Conservation (phyloP, 2,329 filamentous ascomycete species). For the Didymella pomorum region DNA sequence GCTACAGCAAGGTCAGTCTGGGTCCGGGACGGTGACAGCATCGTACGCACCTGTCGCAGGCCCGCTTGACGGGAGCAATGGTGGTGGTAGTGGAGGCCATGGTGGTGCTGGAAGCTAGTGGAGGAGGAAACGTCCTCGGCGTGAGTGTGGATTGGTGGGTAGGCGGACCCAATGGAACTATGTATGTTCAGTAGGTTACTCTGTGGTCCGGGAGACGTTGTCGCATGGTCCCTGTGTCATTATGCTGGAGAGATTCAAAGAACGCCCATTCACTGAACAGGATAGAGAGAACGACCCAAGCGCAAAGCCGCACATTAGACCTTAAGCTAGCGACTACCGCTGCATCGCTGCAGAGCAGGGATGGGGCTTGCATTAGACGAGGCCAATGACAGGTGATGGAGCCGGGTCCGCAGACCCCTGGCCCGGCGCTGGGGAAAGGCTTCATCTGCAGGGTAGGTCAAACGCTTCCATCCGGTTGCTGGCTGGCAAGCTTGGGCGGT, state of each 20-base stretch:
- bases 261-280: slow-evolving; percentile 44
- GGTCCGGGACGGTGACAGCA: slow-evolving; percentile 6
- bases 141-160: slow-evolving; percentile 32
- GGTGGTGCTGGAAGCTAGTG: slow-evolving; percentile 27
- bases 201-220: slow-evolving; percentile 37
- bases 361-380: slow-evolving; percentile 25
- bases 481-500: slow-evolving; percentile 37
- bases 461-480: slow-evolving; percentile 38
- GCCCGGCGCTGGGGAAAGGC: slow-evolving; percentile 34
- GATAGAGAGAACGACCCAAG: slow-evolving; percentile 45
- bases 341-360: slow-evolving; percentile 37
- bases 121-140: slow-evolving; percentile 35
- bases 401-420: slow-evolving; percentile 32
- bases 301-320: slow-evolving; percentile 45
- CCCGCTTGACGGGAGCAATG: slow-evolving; percentile 52
- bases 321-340: slow-evolving; percentile 40
- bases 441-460: slow-evolving; percentile 40
- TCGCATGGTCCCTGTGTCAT: slow-evolving; percentile 47
- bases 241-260: slow-evolving; percentile 35
- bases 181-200: slow-evolving; percentile 42
- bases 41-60: slow-evolving; percentile 52
- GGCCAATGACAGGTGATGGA: slow-evolving; percentile 38
- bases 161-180: slow-evolving; percentile 41
- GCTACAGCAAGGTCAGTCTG: slow-evolving; percentile 36
- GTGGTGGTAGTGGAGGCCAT: slow-evolving; percentile 45